phyloP scores from a whole-genome alignment of 2,329 filamentous ascomycete genomes.

The Aspergillus neoniger region DNA sequence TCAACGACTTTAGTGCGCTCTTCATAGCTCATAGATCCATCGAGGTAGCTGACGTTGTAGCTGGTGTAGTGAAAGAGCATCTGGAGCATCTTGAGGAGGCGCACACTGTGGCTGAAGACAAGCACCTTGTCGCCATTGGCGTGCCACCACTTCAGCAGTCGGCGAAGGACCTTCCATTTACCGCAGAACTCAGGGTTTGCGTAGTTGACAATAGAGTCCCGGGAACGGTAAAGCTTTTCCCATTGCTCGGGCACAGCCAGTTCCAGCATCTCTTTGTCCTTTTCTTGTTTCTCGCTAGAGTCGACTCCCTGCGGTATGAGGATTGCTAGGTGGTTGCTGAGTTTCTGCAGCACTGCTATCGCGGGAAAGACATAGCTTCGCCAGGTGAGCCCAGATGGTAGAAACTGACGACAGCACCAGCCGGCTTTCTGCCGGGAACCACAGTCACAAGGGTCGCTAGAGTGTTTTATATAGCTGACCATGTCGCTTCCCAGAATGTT shows the following conservation, averaged over 20 bases:
- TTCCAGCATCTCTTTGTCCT: slow-evolving; percentile 72
- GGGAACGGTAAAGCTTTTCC: slow-evolving; percentile 70
- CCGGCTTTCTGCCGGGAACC: slow-evolving; percentile 70
- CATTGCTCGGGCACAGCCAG: slow-evolving; percentile 74
- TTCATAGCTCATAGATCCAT: slow-evolving; percentile 79
- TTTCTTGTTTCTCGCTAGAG: slow-evolving; percentile 69
- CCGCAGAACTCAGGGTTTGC: slow-evolving; percentile 91
- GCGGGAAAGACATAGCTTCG: slow-evolving; percentile 79
- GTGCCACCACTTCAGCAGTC: slow-evolving; percentile 87
- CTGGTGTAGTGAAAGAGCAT: slow-evolving; percentile 83
- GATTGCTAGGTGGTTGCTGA: slow-evolving; percentile 90
- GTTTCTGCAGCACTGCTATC: slow-evolving; percentile 78
- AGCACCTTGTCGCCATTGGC: slow-evolving; percentile 89
- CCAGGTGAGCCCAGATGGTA: slow-evolving; percentile 69
- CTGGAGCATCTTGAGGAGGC: slow-evolving; percentile 78
- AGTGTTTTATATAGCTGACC: slow-evolving; percentile 67
- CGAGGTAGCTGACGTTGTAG: slow-evolving; percentile 89
- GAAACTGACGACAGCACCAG: slow-evolving; percentile 71
- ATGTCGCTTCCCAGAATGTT: slow-evolving; percentile 74
- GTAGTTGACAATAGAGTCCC: slow-evolving; percentile 77
- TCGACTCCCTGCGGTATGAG: slow-evolving; percentile 72
- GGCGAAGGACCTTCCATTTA: slow-evolving; percentile 91
- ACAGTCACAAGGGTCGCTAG: slow-evolving; percentile 70
- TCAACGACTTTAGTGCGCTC: slow-evolving; percentile 82
- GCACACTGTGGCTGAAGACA: slow-evolving; percentile 90